phyloP scores from a whole-genome alignment of 1,139 yeast genomes.

The Nakaseomyces delphensis region DNA sequence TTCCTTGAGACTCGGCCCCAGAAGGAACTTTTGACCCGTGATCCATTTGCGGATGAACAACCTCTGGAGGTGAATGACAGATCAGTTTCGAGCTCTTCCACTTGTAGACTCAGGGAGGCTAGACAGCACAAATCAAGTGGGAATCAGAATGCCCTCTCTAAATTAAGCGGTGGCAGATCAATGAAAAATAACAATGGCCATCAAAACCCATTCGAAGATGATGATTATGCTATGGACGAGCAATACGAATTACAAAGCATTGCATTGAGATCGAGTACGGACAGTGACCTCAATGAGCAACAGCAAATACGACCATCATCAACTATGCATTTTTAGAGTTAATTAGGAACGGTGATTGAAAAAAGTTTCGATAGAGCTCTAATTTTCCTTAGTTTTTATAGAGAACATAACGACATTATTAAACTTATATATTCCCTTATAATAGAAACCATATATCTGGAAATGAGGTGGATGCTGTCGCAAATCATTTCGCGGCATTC shows the following conservation, averaged over 20 bases:
- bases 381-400: neutral
- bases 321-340: slow-evolving; percentile 19
- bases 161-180: neutral
- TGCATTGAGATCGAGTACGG: slow-evolving; percentile 17
- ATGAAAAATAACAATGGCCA: neutral
- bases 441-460: too few species aligned
- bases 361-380: too few species aligned
- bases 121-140: neutral
- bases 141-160: neutral
- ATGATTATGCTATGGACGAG: slow-evolving; percentile 9
- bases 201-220: neutral
- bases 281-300: slow-evolving; percentile 13
- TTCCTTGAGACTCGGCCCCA: slow-evolving; percentile 9
- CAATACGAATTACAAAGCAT: slow-evolving; percentile 21
- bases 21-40: neutral
- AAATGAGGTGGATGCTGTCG: too few species aligned
- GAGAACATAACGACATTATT: slow-evolving; percentile 1
- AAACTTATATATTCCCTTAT: neutral
- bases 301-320: slow-evolving; percentile 22
- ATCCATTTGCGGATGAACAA: slow-evolving; percentile 2
- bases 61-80: neutral
- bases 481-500: too few species aligned
- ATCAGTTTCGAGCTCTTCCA: neutral
- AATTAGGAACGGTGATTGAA: neutral
- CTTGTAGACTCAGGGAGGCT: neutral